These are phyloP conservation scores for Ustilago vetiveriae DNA, from an alignment of 1,284 basidiomycete species.

Conservation along the genomic window DNA sequence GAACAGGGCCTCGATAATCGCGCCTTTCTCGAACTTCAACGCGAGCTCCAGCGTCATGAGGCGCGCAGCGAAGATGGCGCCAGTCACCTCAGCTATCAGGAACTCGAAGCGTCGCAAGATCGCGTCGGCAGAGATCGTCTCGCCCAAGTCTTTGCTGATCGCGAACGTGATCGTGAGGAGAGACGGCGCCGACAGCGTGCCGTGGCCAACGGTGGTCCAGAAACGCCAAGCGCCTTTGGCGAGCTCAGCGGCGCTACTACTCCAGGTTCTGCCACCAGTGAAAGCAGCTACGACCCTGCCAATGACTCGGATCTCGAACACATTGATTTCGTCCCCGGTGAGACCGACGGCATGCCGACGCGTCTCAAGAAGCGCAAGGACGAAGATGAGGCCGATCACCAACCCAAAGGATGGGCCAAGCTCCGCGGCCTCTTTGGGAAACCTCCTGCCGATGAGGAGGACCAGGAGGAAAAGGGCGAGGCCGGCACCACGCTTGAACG, in stretches of 20 bases:
- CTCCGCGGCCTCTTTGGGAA: constrained; percentile 55
- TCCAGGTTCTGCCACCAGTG: constrained; percentile 47
- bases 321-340: constrained; percentile 63
- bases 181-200: constrained; percentile 18
- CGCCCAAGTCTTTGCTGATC: constrained; percentile 33
- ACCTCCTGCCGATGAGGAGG: constrained; percentile 30
- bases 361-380: constrained; percentile 36
- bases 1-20: constrained; percentile 59
- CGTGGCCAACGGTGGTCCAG: not conserved
- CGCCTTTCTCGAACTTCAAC: constrained; percentile 59
- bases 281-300: constrained; percentile 62
- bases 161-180: constrained; percentile 32
- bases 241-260: constrained; percentile 49
- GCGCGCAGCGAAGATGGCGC: constrained; percentile 32
- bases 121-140: constrained; percentile 21
- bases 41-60: constrained; percentile 57
- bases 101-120: constrained; percentile 9
- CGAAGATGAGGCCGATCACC: constrained; percentile 19
- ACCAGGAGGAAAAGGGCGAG: constrained; percentile 46
- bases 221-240: constrained; percentile 17
- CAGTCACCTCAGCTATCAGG: constrained; percentile 31
- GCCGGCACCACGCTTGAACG: constrained; percentile 7
- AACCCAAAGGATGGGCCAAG: constrained; percentile 59
- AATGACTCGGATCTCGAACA: constrained; percentile 62
- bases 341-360: constrained; percentile 64